These are phyloP conservation scores for Phytophthora aleatoria DNA, from an alignment of 352 stramenopile species.

Conservation along the genomic window DNA sequence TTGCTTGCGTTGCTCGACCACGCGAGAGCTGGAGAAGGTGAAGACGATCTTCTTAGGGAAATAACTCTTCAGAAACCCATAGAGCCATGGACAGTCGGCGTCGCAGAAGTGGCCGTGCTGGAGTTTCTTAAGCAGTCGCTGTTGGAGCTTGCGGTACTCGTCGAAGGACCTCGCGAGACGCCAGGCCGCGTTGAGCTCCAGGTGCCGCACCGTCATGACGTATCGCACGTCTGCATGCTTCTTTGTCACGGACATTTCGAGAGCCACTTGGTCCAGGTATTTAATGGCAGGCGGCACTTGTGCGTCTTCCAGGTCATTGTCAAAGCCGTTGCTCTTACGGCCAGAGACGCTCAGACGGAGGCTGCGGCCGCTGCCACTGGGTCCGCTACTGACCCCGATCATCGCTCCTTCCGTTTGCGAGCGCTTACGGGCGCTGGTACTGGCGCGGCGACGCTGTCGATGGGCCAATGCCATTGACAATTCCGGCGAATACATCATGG, in stretches of 20 bases:
- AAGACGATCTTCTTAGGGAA: constrained; percentile 76
- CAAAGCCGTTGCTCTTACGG: constrained; percentile 23
- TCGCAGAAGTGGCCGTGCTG: constrained; percentile 77
- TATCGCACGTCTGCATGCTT: constrained; percentile 64
- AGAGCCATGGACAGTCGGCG: constrained; percentile 74
- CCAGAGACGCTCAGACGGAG: constrained; percentile 27
- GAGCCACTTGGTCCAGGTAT: constrained; percentile 56
- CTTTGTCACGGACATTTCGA: constrained; percentile 54
- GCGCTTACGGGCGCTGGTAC: constrained; percentile 32
- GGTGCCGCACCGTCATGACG: constrained; percentile 56
- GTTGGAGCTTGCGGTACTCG: constrained; percentile 75
- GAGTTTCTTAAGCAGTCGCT: constrained; percentile 63
- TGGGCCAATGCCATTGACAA: constrained; percentile 35
- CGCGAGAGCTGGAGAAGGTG: constrained; percentile 47
- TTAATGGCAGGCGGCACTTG: constrained; percentile 48
- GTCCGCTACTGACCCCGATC: constrained; percentile 5
- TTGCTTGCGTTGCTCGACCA: constrained; percentile 52
- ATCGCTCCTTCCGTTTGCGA: constrained; percentile 27
- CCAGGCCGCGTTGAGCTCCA: constrained; percentile 45
- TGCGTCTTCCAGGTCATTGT: constrained; percentile 33
- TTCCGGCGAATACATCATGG: constrained; percentile 44
- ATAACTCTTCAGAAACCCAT: constrained; percentile 77
- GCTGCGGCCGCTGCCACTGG: constrained; percentile 15
- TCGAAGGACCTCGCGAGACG: constrained; percentile 63
- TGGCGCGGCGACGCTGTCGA: constrained; percentile 26